A percentile compares a stretch with the other conserved stretches of the same genome.
Evolutionary conservation across 441 rosid species (phyloP).

Genomic region (Rhodomyrtus psidioides): DNA sequence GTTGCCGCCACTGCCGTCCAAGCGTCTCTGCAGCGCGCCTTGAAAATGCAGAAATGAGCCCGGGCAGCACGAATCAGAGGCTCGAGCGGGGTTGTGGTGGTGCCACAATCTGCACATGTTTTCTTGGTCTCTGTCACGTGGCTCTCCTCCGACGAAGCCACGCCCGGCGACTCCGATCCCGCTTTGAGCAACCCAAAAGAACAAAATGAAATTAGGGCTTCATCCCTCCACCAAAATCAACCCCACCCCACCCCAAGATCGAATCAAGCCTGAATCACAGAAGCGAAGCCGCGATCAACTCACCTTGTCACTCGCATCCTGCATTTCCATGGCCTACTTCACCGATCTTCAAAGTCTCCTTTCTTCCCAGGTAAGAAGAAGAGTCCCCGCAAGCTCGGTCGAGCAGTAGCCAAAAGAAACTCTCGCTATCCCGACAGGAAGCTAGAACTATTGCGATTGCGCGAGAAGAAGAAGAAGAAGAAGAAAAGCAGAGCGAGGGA

Average conservation of each 20-base stretch:
- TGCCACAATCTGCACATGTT: conserved; percentile 85
- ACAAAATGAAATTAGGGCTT: neutral
- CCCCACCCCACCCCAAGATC: neutral
- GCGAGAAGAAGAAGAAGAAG: neutral
- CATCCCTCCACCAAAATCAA: neutral
- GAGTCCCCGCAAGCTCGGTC: neutral
- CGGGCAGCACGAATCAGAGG: too few relatives aligned
- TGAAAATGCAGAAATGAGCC: too few relatives aligned
- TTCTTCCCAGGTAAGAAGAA: neutral
- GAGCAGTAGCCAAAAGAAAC: neutral
- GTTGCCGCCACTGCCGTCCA: too few relatives aligned
- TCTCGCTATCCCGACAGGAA: neutral
- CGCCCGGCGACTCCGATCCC: conserved; percentile 40
- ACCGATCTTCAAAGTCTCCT: conserved; percentile 10
- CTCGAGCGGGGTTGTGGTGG: conserved; percentile 78
- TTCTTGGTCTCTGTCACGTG: conserved; percentile 32
- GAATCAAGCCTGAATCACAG: neutral
- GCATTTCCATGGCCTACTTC: conserved; percentile 14
- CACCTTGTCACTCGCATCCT: conserved; percentile 43
- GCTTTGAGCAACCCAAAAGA: neutral
- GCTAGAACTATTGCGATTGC: neutral
- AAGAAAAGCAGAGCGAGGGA: neutral
- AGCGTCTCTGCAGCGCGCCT: too few relatives aligned
- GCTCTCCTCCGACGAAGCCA: conserved; percentile 12
- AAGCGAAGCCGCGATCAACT: conserved; percentile 10